Conservation (phyloP, 176 grass and related monocot species). For the Oryza coarctata region DNA sequence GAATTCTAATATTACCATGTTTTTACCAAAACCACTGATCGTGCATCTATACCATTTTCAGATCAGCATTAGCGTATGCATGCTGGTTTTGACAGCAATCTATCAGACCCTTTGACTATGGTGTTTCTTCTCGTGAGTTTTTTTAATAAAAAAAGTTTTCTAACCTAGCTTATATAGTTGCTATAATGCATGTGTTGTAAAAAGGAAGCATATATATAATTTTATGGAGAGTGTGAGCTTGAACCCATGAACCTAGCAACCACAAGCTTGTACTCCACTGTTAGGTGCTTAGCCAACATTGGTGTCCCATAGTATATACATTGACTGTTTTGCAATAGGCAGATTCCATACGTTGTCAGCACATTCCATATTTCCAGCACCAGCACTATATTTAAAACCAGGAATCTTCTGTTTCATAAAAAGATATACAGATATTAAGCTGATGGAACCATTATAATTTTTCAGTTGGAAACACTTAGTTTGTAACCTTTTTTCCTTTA, state of each 20-base stretch:
- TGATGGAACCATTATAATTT: neutral
- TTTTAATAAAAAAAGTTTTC: too few species aligned
- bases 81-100: neutral
- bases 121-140: neutral
- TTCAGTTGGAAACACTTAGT: neutral
- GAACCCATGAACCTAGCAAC: neutral
- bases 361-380: neutral
- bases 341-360: neutral
- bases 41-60: neutral
- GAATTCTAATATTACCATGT: neutral
- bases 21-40: neutral
- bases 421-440: neutral
- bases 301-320: neutral
- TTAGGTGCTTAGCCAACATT: neutral
- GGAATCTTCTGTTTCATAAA: neutral
- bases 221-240: neutral
- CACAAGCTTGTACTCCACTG: neutral
- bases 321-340: neutral
- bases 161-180: neutral
- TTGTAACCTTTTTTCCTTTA: slow-evolving; percentile 1
- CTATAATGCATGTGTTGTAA: neutral
- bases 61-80: neutral
- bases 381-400: slow-evolving; percentile 5
- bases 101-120: neutral
- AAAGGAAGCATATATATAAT: too few species aligned